Conservation (phyloP, 306 rosid genomes). For the Vigna nakashimae region DNA sequence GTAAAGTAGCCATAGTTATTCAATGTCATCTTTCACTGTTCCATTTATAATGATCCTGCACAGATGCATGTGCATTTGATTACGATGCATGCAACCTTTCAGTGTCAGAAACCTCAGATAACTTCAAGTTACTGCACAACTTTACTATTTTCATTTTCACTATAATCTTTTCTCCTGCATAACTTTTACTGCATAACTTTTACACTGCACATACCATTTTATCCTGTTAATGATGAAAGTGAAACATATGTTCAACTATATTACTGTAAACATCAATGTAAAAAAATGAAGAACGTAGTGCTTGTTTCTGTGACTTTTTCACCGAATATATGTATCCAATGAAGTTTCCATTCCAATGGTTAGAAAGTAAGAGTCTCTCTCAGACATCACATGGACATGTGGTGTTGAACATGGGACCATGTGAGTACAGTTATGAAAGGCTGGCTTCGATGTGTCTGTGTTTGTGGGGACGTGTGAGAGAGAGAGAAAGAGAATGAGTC, state of each 20-base stretch:
- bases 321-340: neutral
- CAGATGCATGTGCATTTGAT: conserved; percentile 56
- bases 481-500: conserved; percentile 40
- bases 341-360: conserved; percentile 36
- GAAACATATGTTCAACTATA: neutral
- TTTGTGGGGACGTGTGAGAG: conserved; percentile 26
- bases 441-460: conserved; percentile 50
- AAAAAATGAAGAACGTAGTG: neutral
- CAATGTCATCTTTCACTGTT: conserved; percentile 34
- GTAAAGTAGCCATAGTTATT: conserved; percentile 1
- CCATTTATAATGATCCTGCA: conserved; percentile 52
- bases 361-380: conserved; percentile 62
- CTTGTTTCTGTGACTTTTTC: neutral
- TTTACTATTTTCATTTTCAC: neutral
- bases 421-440: conserved; percentile 62
- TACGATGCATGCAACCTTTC: conserved; percentile 43
- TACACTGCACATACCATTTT: neutral
- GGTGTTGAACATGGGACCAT: conserved; percentile 64
- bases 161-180: no score
- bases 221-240: neutral
- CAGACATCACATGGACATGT: conserved; percentile 80
- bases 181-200: no score
- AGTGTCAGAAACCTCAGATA: conserved; percentile 35
- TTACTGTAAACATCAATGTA: neutral
- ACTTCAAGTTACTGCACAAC: neutral